A percentile compares a stretch with the other conserved stretches of the same genome.
Evolutionary conservation across 2,329 filamentous ascomycete species (phyloP).

Genomic region (Colletotrichum sp.): DNA sequence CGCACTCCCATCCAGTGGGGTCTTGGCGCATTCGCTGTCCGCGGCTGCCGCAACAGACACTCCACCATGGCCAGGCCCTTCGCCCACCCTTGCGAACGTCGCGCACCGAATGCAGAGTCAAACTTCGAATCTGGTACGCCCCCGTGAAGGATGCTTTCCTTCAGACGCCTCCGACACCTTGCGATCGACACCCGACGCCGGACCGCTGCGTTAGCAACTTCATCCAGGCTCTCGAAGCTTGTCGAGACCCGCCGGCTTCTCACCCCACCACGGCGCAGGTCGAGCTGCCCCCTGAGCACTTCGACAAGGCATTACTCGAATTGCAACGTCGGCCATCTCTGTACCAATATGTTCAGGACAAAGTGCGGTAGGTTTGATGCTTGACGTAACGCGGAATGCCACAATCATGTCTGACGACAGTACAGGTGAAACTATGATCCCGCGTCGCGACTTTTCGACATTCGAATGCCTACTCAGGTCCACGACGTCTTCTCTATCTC

Average conservation of each 20-base stretch:
- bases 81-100: background rate
- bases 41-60: too few species aligned
- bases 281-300: background rate
- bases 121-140: background rate
- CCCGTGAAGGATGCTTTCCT: background rate
- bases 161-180: background rate
- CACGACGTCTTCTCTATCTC: background rate
- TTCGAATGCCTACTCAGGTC: background rate
- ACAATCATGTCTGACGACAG: background rate
- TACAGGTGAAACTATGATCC: background rate
- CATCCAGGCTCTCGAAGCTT: background rate
- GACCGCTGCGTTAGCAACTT: background rate
- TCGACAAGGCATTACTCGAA: background rate
- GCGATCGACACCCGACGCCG: background rate
- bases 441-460: background rate
- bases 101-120: background rate
- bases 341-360: background rate
- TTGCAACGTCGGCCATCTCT: background rate
- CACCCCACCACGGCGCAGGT: background rate
- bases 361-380: background rate
- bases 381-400: background rate
- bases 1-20: too few species aligned
- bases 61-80: background rate
- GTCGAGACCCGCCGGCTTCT: background rate
- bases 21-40: too few species aligned